These are phyloP conservation scores for Mortierella sp. DNA, from an alignment of 371 early-diverging fungal genomes.

Conservation along the genomic window DNA sequence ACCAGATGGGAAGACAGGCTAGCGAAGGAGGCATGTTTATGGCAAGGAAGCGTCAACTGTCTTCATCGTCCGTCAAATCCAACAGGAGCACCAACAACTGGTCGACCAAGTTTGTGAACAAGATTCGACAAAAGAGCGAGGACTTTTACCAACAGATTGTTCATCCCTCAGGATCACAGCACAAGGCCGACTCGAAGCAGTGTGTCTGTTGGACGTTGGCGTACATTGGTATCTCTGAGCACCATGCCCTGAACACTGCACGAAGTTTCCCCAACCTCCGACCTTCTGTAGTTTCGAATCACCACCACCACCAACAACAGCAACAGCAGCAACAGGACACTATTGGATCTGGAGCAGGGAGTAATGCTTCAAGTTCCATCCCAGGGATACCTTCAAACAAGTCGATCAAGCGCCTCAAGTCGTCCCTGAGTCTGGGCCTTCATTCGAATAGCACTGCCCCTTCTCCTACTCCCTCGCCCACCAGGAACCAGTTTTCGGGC, in stretches of 20 bases:
- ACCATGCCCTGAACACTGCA: slow-evolving; percentile 23
- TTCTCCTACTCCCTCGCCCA: slow-evolving; percentile 38
- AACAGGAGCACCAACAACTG: slow-evolving; percentile 32
- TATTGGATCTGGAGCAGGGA: not conserved
- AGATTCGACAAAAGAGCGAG: slow-evolving; percentile 51
- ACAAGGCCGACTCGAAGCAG: slow-evolving; percentile 16
- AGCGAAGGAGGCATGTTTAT: slow-evolving; percentile 33
- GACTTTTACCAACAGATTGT: slow-evolving; percentile 47
- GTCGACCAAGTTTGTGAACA: slow-evolving; percentile 49
- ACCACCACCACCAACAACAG: slow-evolving; percentile 1
- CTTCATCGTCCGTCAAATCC: slow-evolving; percentile 38
- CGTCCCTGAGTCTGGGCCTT: slow-evolving; percentile 27
- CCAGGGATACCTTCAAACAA: slow-evolving; percentile 21
- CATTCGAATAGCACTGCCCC: slow-evolving; percentile 1
- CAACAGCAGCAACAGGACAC: not conserved
- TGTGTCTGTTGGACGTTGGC: slow-evolving; percentile 50
- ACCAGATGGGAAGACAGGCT: slow-evolving; percentile 31
- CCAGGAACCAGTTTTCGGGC: slow-evolving; percentile 35
- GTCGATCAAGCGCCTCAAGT: slow-evolving; percentile 49
- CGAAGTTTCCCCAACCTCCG: slow-evolving; percentile 34
- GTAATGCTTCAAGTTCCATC: not conserved
- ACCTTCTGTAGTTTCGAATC: slow-evolving; percentile 29
- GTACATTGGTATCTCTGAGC: slow-evolving; percentile 43
- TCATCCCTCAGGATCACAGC: slow-evolving; percentile 7
- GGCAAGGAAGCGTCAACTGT: slow-evolving; percentile 36